phyloP scores from a whole-genome alignment of 305 asterid genomes.

The Solanum hybrid region DNA sequence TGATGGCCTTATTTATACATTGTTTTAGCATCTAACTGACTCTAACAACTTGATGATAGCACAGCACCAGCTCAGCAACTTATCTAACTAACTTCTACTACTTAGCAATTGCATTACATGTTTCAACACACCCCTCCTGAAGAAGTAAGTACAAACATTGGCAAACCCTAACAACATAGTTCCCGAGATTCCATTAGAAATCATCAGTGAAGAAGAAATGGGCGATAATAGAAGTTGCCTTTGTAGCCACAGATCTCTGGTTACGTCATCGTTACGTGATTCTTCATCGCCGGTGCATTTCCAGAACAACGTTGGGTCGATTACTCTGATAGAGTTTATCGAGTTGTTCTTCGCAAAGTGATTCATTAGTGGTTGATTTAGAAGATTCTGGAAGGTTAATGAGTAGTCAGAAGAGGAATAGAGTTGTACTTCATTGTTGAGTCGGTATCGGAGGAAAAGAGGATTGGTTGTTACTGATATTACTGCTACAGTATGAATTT shows the following conservation, averaged over 20 bases:
- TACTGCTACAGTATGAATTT: constrained; percentile 48
- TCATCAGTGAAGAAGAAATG: constrained; percentile 34
- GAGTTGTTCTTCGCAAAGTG: constrained; percentile 20
- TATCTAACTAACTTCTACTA: too few relatives aligned
- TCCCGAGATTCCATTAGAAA: constrained; percentile 45
- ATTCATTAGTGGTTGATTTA: constrained; percentile 25
- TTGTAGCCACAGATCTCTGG: constrained; percentile 21
- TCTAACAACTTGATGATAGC: too few relatives aligned
- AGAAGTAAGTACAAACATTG: background rate
- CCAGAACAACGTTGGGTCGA: constrained; percentile 23
- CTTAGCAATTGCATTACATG: too few relatives aligned
- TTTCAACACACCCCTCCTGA: background rate
- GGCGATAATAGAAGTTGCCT: constrained; percentile 30
- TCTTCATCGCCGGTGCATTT: constrained; percentile 9
- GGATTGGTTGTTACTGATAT: constrained; percentile 69
- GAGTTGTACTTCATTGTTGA: constrained; percentile 37
- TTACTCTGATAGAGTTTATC: constrained; percentile 40
- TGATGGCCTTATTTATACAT: too few relatives aligned
- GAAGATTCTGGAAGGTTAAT: constrained; percentile 42
- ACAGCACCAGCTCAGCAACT: too few relatives aligned
- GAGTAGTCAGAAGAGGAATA: constrained; percentile 26
- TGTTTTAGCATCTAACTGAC: too few relatives aligned
- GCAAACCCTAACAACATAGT: background rate
- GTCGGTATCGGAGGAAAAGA: constrained; percentile 50
- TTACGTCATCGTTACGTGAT: background rate